Conservation (phyloP, 371 early-diverging fungal species). For the Umbelopsis sp. region DNA sequence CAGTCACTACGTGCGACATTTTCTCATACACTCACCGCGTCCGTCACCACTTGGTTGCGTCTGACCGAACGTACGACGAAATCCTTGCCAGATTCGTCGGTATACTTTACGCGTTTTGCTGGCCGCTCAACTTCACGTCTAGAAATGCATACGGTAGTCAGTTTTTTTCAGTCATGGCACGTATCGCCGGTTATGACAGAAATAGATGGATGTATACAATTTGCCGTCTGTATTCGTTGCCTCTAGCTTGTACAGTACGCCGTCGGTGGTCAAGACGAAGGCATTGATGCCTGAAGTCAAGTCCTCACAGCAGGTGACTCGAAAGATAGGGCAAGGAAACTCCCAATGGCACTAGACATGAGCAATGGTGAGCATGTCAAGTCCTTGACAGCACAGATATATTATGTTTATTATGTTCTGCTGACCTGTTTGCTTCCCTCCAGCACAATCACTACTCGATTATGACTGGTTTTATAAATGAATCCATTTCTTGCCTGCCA, state of each 20-base stretch:
- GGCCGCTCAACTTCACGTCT: neutral
- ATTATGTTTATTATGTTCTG: neutral
- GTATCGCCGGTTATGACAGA: no score
- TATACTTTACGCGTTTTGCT: neutral
- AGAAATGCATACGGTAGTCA: no score
- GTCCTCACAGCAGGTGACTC: neutral
- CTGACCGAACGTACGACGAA: neutral
- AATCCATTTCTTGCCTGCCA: slow-evolving; percentile 2
- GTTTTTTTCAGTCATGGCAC: no score
- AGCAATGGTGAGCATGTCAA: neutral
- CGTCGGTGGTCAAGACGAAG: neutral
- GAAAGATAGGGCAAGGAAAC: neutral
- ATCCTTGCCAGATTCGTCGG: neutral
- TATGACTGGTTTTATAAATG: neutral
- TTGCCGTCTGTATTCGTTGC: neutral
- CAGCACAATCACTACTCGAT: neutral
- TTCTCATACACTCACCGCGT: neutral
- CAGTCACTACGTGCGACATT: neutral
- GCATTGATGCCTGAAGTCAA: neutral
- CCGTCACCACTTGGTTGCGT: neutral
- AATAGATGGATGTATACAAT: no score
- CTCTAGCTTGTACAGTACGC: neutral
- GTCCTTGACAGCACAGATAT: neutral
- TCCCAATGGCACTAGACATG: neutral
- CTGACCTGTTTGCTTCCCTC: neutral